phyloP scores from a whole-genome alignment of 2,329 filamentous ascomycete species.

The Cercospora citrullina region DNA sequence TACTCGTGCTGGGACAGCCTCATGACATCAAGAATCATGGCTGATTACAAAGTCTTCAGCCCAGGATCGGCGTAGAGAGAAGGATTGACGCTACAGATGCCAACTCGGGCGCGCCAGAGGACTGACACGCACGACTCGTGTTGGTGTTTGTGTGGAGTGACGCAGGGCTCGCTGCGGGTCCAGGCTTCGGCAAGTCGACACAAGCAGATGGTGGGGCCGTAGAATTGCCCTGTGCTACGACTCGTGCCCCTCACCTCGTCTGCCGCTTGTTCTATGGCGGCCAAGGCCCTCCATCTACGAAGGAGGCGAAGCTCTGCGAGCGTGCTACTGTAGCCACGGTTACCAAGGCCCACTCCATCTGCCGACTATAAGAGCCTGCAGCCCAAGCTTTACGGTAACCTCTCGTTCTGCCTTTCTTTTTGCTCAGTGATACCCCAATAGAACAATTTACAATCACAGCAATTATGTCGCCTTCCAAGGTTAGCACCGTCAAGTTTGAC shows the following conservation, averaged over 20 bases:
- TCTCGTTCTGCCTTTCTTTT: neutral
- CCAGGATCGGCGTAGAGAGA: neutral
- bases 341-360: slow-evolving; percentile 11
- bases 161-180: slow-evolving; percentile 5
- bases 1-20: neutral
- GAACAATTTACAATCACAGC: neutral
- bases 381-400: neutral
- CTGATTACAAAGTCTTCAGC: neutral
- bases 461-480: slow-evolving; percentile 50
- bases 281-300: neutral
- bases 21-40: neutral
- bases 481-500: slow-evolving; percentile 41
- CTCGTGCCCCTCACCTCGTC: slow-evolving; percentile 1
- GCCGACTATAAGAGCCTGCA: slow-evolving; percentile 17
- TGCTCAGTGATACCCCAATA: neutral
- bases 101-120: neutral
- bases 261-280: neutral
- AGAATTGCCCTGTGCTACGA: neutral
- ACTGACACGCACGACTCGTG: slow-evolving; percentile 10
- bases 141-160: slow-evolving; percentile 3
- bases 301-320: neutral
- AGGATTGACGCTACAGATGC: neutral
- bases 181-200: slow-evolving; percentile 5
- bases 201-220: neutral
- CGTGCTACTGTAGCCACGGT: neutral